Evolutionary conservation across 1,284 basidiomycete genomes (phyloP), one percentile per base, ranked within the genome.

Genomic region (Ustilago hordei): DNA sequence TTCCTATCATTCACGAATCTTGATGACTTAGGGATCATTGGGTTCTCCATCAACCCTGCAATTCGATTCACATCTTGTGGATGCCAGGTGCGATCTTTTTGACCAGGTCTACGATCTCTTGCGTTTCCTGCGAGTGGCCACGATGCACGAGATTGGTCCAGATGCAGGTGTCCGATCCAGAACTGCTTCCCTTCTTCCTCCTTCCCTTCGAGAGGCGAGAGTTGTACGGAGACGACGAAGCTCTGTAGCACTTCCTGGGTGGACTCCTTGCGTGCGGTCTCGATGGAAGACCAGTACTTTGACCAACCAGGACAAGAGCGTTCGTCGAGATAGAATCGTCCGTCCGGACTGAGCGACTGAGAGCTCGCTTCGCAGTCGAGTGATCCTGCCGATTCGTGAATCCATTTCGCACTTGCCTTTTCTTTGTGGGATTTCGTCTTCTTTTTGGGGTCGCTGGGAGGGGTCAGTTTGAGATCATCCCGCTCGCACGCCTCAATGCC

Each of bases 91-190:
- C 63, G n/a, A n/a, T 77, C 73, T 13, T 78, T 54, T 8, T 60
- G 74, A 35, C 69, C 70, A 0, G 65, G 68, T 6, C 64, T 39
- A 0, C 63, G 38, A 23, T 68, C 69, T 3, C 74, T 59, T 12
- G 66, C 69, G 32, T 77, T 78, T 15, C 70, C 76, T 6, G 76
- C 76, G 8, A 83, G 64, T 5, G 81, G 81, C 81, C 81, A 83
- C 2, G 58, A 69, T 0, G 78, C 78, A 3, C 81, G 73, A 15
- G 62, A 60, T 31, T 74, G 36, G 7, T 61, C 39, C 11, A 79
- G 59, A 38, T 63, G 60, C 38, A 83, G 45, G 28, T 83, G 75
- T 4, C 67, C 81, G 32, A 81, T 61, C 81, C 81, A 83, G 64
- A 76, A 83, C 4, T 64, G 68, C 31, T 70, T 45, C 11, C 28